A percentile compares a stretch with the other conserved stretches of the same genome.
Conservation (phyloP, 768 basidiomycete species). For the Ephemerocybe angulata region DNA sequence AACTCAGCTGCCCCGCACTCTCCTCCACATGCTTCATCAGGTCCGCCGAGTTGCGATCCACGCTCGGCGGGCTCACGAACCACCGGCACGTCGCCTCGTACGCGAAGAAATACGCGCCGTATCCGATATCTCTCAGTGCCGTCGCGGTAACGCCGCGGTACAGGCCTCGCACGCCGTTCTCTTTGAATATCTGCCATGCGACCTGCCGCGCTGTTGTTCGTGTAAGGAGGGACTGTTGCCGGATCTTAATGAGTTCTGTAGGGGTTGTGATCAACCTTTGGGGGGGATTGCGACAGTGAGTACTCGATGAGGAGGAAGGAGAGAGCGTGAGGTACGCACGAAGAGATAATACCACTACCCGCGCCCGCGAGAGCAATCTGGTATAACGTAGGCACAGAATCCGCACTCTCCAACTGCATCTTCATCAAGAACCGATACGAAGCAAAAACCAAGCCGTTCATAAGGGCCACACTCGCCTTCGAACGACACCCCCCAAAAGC, state of each 20-base stretch:
- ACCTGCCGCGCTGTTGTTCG: constrained; percentile 50
- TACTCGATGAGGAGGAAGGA: neutral
- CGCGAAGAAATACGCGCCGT: constrained; percentile 83
- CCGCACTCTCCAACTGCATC: constrained; percentile 47
- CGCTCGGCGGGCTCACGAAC: constrained; percentile 30
- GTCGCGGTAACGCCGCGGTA: constrained; percentile 78
- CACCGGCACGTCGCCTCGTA: constrained; percentile 64
- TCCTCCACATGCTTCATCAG: constrained; percentile 40
- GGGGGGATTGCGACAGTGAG: too few relatives aligned
- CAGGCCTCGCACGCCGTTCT: constrained; percentile 59
- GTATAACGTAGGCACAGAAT: constrained; percentile 54
- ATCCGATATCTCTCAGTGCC: constrained; percentile 73
- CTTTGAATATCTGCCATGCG: constrained; percentile 50
- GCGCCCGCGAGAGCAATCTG: constrained; percentile 79
- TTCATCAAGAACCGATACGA: constrained; percentile 79
- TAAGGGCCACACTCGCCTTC: constrained; percentile 64
- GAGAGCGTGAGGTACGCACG: constrained; percentile 47
- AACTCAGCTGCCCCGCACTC: constrained; percentile 35
- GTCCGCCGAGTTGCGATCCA: constrained; percentile 24
- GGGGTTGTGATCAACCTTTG: constrained; percentile 70
- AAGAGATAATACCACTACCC: constrained; percentile 73
- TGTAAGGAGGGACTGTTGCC: constrained; percentile 59
- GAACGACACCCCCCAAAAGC: neutral
- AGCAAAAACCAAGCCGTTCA: constrained; percentile 87
- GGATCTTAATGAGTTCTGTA: constrained; percentile 85